These are phyloP conservation scores for Eucalyptus marginata DNA, from an alignment of 345 rosid genomes.

Conservation along the genomic window DNA sequence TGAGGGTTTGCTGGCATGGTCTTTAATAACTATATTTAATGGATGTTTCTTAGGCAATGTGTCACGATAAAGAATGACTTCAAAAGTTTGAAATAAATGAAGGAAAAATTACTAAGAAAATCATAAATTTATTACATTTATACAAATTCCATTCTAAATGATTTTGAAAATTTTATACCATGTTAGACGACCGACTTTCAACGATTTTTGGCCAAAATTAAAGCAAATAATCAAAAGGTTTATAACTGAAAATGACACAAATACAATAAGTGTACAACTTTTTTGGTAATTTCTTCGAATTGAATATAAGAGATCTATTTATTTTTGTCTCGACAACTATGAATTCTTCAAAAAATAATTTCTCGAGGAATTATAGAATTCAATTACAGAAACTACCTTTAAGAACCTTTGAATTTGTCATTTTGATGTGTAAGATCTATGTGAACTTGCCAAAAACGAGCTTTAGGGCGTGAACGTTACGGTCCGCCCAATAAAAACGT, in stretches of 20 bases:
- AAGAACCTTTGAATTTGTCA: not conserved
- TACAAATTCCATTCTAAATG: not conserved
- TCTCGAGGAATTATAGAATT: not conserved
- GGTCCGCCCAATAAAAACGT: not conserved
- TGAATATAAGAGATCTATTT: not conserved
- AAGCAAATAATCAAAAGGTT: fast-evolving
- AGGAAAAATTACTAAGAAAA: too few relatives aligned
- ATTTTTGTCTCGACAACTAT: not conserved
- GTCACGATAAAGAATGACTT: not conserved
- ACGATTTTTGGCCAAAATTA: too few relatives aligned
- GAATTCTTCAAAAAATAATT: not conserved
- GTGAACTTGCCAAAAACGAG: not conserved
- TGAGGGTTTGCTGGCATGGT: not conserved
- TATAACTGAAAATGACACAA: not conserved
- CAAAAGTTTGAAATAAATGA: not conserved
- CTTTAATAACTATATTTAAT: not conserved
- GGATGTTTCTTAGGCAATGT: not conserved
- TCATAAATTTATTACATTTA: fast-evolving
- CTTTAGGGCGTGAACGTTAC: not conserved
- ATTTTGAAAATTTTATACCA: too few relatives aligned
- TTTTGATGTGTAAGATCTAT: not conserved
- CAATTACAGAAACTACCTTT: not conserved
- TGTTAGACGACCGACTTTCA: too few relatives aligned
- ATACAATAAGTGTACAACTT: fast-evolving
- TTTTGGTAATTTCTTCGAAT: not conserved